Conservation (phyloP, 192 early-diverging fungal genomes). For the Jimgerdemannia flammicorona region DNA sequence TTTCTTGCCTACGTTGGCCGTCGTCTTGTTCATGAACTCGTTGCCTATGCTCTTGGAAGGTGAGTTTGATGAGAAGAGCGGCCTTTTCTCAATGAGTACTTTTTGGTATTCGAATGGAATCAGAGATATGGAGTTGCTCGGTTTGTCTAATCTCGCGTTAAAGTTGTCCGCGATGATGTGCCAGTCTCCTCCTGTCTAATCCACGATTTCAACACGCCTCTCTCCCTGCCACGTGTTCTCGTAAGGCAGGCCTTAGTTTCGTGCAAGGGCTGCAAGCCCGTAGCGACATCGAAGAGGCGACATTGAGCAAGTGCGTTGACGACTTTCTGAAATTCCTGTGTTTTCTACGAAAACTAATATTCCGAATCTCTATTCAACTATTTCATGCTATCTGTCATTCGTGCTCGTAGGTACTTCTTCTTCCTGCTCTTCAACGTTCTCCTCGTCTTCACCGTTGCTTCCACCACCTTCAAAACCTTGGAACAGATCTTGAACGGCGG, state of each 20-base stretch:
- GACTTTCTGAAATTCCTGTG: background rate
- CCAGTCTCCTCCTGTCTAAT: too few species aligned
- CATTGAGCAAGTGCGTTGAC: constrained; percentile 30
- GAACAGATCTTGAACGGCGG: constrained; percentile 62
- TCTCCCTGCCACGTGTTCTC: too few species aligned
- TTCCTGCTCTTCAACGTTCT: constrained; percentile 76
- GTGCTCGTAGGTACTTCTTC: constrained; percentile 56
- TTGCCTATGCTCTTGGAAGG: constrained; percentile 67
- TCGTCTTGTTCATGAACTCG: constrained; percentile 63
- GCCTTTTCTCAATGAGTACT: background rate
- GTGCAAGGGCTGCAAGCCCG: constrained; percentile 43
- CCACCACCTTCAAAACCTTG: constrained; percentile 60
- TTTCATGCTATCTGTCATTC: too few species aligned
- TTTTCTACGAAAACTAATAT: background rate
- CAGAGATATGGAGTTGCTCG: too few species aligned
- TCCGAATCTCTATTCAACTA: constrained; percentile 8
- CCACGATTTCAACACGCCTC: too few species aligned
- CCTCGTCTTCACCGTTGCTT: constrained; percentile 70
- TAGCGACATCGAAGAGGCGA: constrained; percentile 36
- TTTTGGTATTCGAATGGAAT: too few species aligned
- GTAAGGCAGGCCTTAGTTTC: constrained; percentile 25
- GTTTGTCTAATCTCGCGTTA: too few species aligned
- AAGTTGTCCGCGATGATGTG: too few species aligned
- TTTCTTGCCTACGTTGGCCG: constrained; percentile 69
- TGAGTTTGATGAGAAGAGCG: constrained; percentile 10